Evolutionary conservation across 129 eudicot genomes (phyloP), one percentile per base, ranked within the genome.

Genomic region (Flaveria robusta): DNA sequence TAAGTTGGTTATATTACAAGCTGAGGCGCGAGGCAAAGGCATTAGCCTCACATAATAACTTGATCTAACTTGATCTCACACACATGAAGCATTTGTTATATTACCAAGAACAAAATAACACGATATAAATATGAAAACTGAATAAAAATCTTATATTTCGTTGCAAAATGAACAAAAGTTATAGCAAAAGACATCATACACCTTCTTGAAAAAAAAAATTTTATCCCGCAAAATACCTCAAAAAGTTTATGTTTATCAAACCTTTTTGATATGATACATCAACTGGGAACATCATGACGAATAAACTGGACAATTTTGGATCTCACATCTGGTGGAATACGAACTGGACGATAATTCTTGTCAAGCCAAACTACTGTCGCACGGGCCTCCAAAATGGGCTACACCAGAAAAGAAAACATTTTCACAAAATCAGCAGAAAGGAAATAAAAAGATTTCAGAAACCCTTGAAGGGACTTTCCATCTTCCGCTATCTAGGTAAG

Each of bases 341-440:
- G 99, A 58, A 95, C 76, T 3, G 97, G 96, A 12, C 87, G 93
- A 70, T 95, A 91, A 76, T 76, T 86, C 74, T 87, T 91, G 82
- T 95, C 92, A 10, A 95, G 97, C 97, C 97, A 95, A 76, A 95
- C 92, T 60, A 87, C 94, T 1, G 96, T 95, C 42, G 85, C 97
- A 37, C 51, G 91, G 66, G 99, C 99, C 83, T 95, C 94, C 75
- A 95, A 66, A 49, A 95, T 76, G 12, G 91, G 90, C 99, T 93
- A 74, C 13, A 82, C 31, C 65, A 69, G 74, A 16, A 86, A 23
- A 67, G 5, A 39, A 42, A 50, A 41, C 26, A 59, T 29, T 19
- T 65, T 43, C 55, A 54, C 37, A 79, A 2, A 43, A 6, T 31
- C 12, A 72, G 19, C 39, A 45, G n/a, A 26, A 3, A 8, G 47